Conservation (phyloP, 495 filamentous ascomycete genomes). For the Neurospora africana region DNA sequence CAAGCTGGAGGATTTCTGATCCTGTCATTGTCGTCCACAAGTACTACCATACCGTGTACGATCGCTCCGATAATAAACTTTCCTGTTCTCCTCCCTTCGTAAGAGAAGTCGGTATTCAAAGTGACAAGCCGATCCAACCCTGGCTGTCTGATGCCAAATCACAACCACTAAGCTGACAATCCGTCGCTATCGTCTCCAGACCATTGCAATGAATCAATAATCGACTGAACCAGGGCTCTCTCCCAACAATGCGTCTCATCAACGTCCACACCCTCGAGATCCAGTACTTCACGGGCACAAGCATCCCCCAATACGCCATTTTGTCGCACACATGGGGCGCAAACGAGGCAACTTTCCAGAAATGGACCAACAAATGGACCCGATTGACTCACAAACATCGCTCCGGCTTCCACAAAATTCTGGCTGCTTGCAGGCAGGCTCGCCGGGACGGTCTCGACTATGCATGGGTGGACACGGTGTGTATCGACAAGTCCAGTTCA, state of each 20-base stretch:
- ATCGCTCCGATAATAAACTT: not conserved
- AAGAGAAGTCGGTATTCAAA: no score
- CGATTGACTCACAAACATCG: conserved; percentile 12
- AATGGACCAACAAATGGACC: conserved; percentile 10
- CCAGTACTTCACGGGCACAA: conserved; percentile 17
- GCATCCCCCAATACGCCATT: conserved; percentile 24
- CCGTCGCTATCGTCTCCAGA: not conserved
- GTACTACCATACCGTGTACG: not conserved
- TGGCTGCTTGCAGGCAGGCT: conserved; percentile 10
- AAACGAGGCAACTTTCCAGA: conserved; percentile 22
- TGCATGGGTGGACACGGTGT: conserved; percentile 32
- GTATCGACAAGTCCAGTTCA: conserved; percentile 35
- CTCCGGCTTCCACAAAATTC: conserved; percentile 22
- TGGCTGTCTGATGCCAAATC: no score
- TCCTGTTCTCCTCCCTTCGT: no score
- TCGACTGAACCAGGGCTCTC: not conserved
- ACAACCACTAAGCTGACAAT: not conserved
- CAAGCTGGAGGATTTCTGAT: conserved; percentile 59
- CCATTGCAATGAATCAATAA: not conserved
- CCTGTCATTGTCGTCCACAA: not conserved
- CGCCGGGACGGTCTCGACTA: conserved; percentile 10
- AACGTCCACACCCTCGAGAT: conserved; percentile 18
- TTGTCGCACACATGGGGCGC: conserved; percentile 28
- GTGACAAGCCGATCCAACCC: no score
- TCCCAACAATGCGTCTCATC: conserved; percentile 21